Evolutionary conservation across 1,139 yeast species (phyloP), one percentile per base, ranked within the genome.

Genomic region (Taiozyma sp.): DNA sequence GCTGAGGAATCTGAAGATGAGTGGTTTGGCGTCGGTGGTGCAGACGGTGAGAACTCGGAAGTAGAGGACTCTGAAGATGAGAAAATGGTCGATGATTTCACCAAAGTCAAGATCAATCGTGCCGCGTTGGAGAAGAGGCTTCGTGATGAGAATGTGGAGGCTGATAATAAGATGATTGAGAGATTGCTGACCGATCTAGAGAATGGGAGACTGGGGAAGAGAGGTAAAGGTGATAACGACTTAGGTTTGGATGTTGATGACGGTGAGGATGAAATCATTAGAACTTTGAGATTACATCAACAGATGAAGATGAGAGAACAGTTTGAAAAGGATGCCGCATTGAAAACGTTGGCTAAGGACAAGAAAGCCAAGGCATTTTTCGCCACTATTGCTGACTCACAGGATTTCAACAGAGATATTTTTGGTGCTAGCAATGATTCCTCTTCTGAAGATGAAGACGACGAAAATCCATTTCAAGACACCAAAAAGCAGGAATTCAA

Each of bases 1-100:
- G 99, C 99, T 45, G 95, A 83, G 59, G 98, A 93, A 72, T 89
- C 97, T 43, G 98, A 93, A 57, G 98, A 92, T 72, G 97, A 92
- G 71, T 92, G 96, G 92, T 84, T 83, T 47, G 97, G 97, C 2
- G 65, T 88, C 51, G 97, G 96, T 51, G 97, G 97, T 53, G 75
- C 67, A 12, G 95, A 88, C 60, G 89, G 84, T 7, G 97, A 90
- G 55, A 63, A 69, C 4, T 79, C 83, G 4, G 90, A 84, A 55
- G 75, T 73, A 34, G 89, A 84, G 48, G 80, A 86, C 61, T 83
- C 91, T 32, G 96, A 88, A 57, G 86, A 90, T 64, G 96, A 87
- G 65, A 79, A 73, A 54, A 83, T 90, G 84, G 83, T 91, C 52
- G 96, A 91, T 67, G 92, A 89, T 70, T 73, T 78, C 47, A 75